phyloP scores from a whole-genome alignment of 208 protist genomes.

The Lotmaria passim region DNA sequence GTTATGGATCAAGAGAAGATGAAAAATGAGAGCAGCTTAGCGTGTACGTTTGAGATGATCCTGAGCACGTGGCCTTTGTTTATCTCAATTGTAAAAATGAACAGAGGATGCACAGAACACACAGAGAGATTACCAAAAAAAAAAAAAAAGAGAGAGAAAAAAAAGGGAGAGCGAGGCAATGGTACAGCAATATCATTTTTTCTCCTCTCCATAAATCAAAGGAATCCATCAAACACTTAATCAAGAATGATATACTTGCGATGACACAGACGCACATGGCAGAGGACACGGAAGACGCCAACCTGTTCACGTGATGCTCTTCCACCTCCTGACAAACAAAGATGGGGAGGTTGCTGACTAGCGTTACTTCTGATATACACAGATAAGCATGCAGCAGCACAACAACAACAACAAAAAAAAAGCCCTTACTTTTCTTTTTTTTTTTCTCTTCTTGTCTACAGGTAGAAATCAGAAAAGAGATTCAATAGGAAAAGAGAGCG shows the following conservation, averaged over 20 bases:
- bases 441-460: not conserved
- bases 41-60: not conserved
- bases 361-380: too few relatives aligned
- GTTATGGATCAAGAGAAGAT: not conserved
- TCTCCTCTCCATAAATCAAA: too few relatives aligned
- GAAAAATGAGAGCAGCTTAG: not conserved
- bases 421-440: not conserved
- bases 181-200: too few relatives aligned
- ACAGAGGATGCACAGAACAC: not conserved
- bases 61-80: not conserved
- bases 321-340: too few relatives aligned
- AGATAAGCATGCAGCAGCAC: not conserved
- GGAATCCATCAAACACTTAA: too few relatives aligned
- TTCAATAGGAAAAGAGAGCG: not conserved
- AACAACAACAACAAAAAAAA: too few relatives aligned
- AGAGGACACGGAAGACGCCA: too few relatives aligned
- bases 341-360: too few relatives aligned
- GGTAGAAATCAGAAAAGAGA: not conserved
- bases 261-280: too few relatives aligned
- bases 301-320: too few relatives aligned
- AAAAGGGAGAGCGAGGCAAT: slow-evolving; percentile 4
- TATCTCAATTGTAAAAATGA: not conserved
- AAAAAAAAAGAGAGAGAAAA: slow-evolving; percentile 8
- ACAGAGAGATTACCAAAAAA: not conserved
- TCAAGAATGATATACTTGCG: too few relatives aligned